These are phyloP conservation scores for Aspergillus nidulans DNA, from an alignment of 495 filamentous ascomycete genomes.

Conservation along the genomic window DNA sequence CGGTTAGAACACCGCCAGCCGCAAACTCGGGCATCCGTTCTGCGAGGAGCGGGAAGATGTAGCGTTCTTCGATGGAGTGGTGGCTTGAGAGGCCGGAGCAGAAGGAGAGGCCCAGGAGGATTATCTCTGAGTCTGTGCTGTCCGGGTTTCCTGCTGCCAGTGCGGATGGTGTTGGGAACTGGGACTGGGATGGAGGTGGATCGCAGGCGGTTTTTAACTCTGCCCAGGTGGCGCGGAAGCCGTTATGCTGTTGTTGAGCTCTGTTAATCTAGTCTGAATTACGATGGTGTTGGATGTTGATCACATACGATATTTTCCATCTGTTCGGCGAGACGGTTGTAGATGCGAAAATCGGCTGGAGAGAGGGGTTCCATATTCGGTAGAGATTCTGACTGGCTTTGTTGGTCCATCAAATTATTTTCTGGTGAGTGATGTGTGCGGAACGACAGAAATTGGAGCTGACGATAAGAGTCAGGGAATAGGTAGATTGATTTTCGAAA, in stretches of 20 bases:
- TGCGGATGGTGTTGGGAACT: neutral
- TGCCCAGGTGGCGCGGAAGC: conserved; percentile 73
- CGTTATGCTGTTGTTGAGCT: conserved; percentile 58
- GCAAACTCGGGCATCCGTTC: conserved; percentile 76
- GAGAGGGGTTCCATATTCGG: conserved; percentile 28
- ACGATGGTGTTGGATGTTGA: neutral
- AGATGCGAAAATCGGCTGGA: conserved; percentile 53
- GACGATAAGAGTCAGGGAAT: neutral
- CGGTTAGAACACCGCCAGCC: conserved; percentile 48
- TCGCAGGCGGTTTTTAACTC: conserved; percentile 52
- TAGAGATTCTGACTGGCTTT: neutral
- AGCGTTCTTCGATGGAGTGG: conserved; percentile 79
- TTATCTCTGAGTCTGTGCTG: conserved; percentile 32
- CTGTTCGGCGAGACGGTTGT: conserved; percentile 68
- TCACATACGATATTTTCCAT: conserved; percentile 69
- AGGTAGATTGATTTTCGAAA: neutral
- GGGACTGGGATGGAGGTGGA: neutral
- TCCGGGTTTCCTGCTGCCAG: neutral
- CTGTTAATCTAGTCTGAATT: neutral
- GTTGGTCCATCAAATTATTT: neutral
- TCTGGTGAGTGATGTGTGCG: neutral
- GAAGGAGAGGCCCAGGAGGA: conserved; percentile 62
- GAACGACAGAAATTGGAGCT: too few relatives aligned
- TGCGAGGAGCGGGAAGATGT: conserved; percentile 55
- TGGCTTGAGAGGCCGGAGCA: conserved; percentile 65